These are phyloP conservation scores for Austroboletus festivus DNA, from an alignment of 768 basidiomycete genomes.

Conservation along the genomic window DNA sequence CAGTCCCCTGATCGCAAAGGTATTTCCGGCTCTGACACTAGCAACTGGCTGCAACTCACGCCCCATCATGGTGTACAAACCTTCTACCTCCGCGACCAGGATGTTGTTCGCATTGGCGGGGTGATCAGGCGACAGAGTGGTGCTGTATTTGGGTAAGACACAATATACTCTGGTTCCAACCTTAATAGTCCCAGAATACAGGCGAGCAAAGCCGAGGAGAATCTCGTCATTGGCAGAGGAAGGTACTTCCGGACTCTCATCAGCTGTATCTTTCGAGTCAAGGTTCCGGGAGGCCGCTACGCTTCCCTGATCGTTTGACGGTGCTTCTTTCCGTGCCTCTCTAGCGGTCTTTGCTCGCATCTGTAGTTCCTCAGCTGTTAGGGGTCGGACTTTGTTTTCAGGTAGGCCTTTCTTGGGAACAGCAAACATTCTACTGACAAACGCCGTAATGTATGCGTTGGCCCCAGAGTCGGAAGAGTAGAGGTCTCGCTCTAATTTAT, in stretches of 20 bases:
- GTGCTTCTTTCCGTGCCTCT: conserved; percentile 36
- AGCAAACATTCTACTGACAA: conserved; percentile 99
- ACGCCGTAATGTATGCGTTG: conserved; percentile 69
- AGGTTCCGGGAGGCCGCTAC: conserved; percentile 1
- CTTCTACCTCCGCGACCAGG: conserved; percentile 58
- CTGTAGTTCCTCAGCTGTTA: conserved; percentile 85
- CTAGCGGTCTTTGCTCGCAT: conserved; percentile 55
- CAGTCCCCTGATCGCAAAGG: conserved; percentile 88
- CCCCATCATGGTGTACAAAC: conserved; percentile 97
- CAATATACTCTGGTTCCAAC: conserved; percentile 63
- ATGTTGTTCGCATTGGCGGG: conserved; percentile 67
- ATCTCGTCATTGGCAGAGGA: conserved; percentile 45
- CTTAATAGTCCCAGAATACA: conserved; percentile 86
- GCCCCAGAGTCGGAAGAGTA: conserved; percentile 63
- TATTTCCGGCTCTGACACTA: conserved; percentile 85
- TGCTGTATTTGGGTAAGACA: conserved; percentile 84
- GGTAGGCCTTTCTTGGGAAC: conserved; percentile 79
- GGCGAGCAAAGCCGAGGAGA: conserved; percentile 87
- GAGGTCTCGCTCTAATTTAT: conserved; percentile 80
- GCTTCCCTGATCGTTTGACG: conserved; percentile 22
- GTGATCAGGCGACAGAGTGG: conserved; percentile 57
- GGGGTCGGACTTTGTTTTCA: conserved; percentile 71
- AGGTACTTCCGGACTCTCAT: not conserved
- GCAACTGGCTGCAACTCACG: conserved; percentile 84
- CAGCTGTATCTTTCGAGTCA: not conserved